phyloP scores from a whole-genome alignment of 345 rosid species.

The Melaleuca alternifolia region DNA sequence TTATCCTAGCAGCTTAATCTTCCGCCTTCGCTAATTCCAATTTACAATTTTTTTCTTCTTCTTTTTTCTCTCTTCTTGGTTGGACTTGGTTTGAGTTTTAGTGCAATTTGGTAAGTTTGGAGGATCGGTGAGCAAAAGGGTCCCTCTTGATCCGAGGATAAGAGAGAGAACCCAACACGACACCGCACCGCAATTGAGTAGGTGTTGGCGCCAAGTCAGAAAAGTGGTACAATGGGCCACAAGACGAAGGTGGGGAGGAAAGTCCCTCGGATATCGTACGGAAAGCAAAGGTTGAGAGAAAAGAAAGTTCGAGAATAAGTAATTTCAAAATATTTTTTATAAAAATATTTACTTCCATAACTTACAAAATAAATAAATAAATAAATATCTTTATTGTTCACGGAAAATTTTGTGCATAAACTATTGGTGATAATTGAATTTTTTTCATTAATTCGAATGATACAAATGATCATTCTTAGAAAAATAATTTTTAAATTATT shows the following conservation, averaged over 20 bases:
- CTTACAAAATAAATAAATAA: background rate
- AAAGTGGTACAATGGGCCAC: background rate
- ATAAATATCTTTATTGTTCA: background rate
- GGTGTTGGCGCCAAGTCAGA: background rate
- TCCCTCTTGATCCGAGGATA: background rate
- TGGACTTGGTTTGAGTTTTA: background rate
- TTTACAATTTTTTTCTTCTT: background rate
- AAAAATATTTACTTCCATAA: too few relatives aligned
- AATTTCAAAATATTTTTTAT: too few relatives aligned
- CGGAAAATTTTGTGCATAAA: background rate
- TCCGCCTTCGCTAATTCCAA: background rate
- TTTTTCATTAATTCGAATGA: background rate
- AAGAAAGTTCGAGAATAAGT: too few relatives aligned
- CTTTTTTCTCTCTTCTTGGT: background rate
- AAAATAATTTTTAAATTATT: background rate
- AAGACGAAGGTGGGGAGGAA: background rate
- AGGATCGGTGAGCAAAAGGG: background rate
- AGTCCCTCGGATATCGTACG: background rate
- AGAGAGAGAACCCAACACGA: background rate
- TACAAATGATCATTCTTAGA: rapidly evolving
- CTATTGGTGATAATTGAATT: background rate
- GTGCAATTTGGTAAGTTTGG: background rate
- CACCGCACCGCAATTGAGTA: background rate
- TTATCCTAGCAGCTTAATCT: background rate
- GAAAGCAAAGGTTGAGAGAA: background rate